Percentiles rank a stretch among this genome's conserved stretches.
phyloP scores from a whole-genome alignment of 495 filamentous ascomycete genomes.

The Penicillium pulvis region DNA sequence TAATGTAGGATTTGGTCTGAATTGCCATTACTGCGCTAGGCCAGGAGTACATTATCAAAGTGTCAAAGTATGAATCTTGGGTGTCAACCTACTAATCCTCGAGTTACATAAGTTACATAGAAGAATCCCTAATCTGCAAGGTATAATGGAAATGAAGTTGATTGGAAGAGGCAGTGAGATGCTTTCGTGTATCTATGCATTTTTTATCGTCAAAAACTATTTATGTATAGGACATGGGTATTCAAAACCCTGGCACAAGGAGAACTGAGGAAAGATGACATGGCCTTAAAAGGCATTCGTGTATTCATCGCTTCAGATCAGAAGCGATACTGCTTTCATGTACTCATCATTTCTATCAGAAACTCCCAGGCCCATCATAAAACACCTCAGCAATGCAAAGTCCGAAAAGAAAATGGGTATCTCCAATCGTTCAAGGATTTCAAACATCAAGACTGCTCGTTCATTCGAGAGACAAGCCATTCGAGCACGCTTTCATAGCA shows the following conservation, averaged over 20 bases:
- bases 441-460: slow-evolving; percentile 12
- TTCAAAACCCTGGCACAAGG: background rate
- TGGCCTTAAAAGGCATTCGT: background rate
- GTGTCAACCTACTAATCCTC: too few species aligned
- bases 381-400: slow-evolving; percentile 17
- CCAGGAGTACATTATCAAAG: too few species aligned
- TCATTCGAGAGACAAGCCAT: slow-evolving; percentile 66
- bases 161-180: background rate
- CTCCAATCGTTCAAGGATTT: slow-evolving; percentile 12
- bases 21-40: too few species aligned
- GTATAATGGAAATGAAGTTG: background rate
- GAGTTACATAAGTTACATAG: too few species aligned
- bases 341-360: background rate
- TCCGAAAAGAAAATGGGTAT: slow-evolving; percentile 12
- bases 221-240: background rate
- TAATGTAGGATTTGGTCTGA: too few species aligned
- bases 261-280: background rate
- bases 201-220: slow-evolving; percentile 1
- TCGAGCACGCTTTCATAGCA: slow-evolving; percentile 96
- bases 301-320: background rate
- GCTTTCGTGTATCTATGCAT: slow-evolving; percentile 5
- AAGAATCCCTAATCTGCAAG: too few species aligned
- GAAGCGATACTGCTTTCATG: background rate
- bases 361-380: background rate
- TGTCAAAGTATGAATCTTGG: too few species aligned